A percentile compares a stretch with the other conserved stretches of the same genome.
Conservation (phyloP, 2,329 filamentous ascomycete genomes). For the Fusarium siculi region DNA sequence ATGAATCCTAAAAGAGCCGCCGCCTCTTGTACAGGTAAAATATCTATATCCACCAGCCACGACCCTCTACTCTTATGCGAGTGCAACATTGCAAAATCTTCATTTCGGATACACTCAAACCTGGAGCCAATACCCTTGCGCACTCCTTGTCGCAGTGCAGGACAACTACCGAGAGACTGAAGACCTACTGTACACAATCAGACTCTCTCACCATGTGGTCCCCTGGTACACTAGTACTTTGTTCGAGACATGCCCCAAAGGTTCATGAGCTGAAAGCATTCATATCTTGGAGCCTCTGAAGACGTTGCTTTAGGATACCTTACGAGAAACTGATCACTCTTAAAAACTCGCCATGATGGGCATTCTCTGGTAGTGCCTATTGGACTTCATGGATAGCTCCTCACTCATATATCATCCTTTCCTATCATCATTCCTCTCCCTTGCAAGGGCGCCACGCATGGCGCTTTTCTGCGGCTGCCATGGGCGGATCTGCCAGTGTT, state of each 20-base stretch:
- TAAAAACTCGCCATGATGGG: background rate
- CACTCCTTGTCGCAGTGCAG: constrained; percentile 8
- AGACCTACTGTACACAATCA: constrained; percentile 11
- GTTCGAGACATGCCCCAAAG: constrained; percentile 35
- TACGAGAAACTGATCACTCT: background rate
- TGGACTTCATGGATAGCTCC: constrained; percentile 3
- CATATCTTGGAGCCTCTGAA: constrained; percentile 3
- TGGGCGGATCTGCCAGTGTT: constrained; percentile 31
- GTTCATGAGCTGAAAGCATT: constrained; percentile 4
- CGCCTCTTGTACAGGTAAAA: constrained; percentile 1
- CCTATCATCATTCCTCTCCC: background rate
- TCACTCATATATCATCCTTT: constrained; percentile 15
- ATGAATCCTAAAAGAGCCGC: background rate
- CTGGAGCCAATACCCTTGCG: constrained; percentile 1
- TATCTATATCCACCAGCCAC: constrained; percentile 5
- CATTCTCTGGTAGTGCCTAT: background rate
- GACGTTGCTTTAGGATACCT: background rate
- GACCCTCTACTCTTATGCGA: constrained; percentile 15
- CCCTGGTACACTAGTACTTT: constrained; percentile 21
- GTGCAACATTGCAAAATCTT: constrained; percentile 20
- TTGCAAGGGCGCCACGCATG: constrained; percentile 24
- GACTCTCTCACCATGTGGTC: constrained; percentile 36
- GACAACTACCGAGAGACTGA: constrained; percentile 26
- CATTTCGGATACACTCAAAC: constrained; percentile 13
- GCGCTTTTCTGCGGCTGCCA: constrained; percentile 27